Evolutionary conservation across 495 filamentous ascomycete species (phyloP), one percentile per base, ranked within the genome.

Genomic region (Chaetomidium leptoderma): DNA sequence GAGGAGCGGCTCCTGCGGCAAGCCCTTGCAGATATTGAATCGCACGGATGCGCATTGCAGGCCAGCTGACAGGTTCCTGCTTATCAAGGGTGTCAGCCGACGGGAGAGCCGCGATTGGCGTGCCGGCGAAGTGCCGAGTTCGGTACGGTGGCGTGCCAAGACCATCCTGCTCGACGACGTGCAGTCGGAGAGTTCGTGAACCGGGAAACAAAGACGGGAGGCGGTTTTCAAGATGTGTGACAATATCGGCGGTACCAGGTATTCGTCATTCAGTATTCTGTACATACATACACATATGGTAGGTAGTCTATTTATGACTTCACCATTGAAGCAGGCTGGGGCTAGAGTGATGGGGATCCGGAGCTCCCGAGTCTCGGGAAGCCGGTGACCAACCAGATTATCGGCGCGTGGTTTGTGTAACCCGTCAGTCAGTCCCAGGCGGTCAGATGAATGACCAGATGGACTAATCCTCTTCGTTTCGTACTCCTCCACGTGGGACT

Each of bases 51-150:
- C n/a, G n/a, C n/a, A n/a, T n/a, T n/a, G n/a, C n/a, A n/a, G n/a
- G n/a, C n/a, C 44, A 30, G 7, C 44, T 23, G 23, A n/a, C 23
- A 7, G 14, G 24, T 16, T 13, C 44, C 8, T 29, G 44, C 13
- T 39, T 39, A 39, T 43, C 21, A 11, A 9, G 9, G n/a, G 4
- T 14, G 43, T 45, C 43, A 46, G 44, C 44, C 16, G 23, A 24
- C 24, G 44, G 44, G 44, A 16, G 11, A 30, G 24, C 44, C 44
- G 44, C 44, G 44, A 30, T 46, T 46, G 44, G 44, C 26, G 23
- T 30, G 6, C 44, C 44, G 17, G 13, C 27, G 26, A 46, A 2
- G 7, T 14, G 8, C 16, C 7, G 11, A 13, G 16, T 46, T 46
- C 44, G 44, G 44, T 46, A 46, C 13, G 16, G 44, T n/a, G 44